Evolutionary conservation across 1,284 basidiomycete species (phyloP).

Genomic region (Volvariella surrecta): DNA sequence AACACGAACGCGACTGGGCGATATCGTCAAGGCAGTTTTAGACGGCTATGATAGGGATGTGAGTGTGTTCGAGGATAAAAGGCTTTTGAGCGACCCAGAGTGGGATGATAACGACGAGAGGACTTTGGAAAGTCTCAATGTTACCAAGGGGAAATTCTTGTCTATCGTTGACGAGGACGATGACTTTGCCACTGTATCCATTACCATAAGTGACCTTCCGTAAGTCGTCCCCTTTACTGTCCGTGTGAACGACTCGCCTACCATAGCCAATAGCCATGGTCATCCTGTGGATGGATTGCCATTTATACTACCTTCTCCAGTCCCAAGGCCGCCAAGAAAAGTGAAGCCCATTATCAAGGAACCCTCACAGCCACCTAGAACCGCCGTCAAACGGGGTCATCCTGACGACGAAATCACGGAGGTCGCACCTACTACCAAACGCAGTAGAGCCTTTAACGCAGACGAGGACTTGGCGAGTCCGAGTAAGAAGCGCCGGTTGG

Average conservation of each 20-base stretch:
- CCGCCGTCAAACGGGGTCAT: constrained; percentile 45
- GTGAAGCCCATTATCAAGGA: constrained; percentile 25
- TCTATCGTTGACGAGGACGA: constrained; percentile 85
- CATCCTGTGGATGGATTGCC: constrained; percentile 39
- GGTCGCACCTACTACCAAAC: constrained; percentile 47
- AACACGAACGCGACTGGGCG: constrained; percentile 54
- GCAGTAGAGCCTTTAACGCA: constrained; percentile 19
- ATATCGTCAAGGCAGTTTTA: constrained; percentile 63
- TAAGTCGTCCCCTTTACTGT: constrained; percentile 33
- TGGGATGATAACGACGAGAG: constrained; percentile 79
- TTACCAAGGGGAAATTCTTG: constrained; percentile 73
- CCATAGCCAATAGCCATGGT: constrained; percentile 30
- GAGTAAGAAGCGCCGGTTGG: constrained; percentile 53
- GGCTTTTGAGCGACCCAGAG: constrained; percentile 80
- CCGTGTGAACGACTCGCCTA: constrained; percentile 2
- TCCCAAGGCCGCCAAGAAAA: constrained; percentile 46
- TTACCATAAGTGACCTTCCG: constrained; percentile 67
- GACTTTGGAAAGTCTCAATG: constrained; percentile 65
- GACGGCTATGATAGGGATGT: constrained; percentile 58
- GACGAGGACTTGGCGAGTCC: constrained; percentile 30
- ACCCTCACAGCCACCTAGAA: constrained; percentile 21
- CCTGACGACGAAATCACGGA: constrained; percentile 43
- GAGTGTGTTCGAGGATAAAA: constrained; percentile 80
- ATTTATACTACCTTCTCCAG: constrained; percentile 51
- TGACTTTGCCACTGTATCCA: constrained; percentile 62